Conservation (phyloP, 2,329 filamentous ascomycete species). For the Chaetomiaceae sp. region DNA sequence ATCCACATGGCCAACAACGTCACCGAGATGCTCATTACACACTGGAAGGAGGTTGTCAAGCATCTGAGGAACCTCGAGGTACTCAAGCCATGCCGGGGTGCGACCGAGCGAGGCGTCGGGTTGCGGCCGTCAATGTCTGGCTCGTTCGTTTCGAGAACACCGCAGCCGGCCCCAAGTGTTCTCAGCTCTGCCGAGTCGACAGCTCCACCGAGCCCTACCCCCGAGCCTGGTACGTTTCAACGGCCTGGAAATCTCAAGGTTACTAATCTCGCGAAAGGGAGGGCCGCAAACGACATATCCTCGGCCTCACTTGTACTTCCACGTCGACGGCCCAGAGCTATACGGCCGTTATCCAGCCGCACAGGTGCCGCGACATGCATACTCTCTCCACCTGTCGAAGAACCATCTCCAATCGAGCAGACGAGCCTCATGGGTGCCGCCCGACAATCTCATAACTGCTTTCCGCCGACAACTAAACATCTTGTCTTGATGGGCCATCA, state of each 20-base stretch:
- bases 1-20: slow-evolving; percentile 53
- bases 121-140: slow-evolving; percentile 39
- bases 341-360: slow-evolving; percentile 15
- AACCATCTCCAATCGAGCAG: slow-evolving; percentile 11
- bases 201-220: slow-evolving; percentile 33
- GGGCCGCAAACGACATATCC: neutral
- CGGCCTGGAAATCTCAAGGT: neutral
- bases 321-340: slow-evolving; percentile 17
- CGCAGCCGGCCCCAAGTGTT: neutral
- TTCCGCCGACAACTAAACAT: neutral
- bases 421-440: neutral
- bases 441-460: neutral
- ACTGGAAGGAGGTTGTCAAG: slow-evolving; percentile 58
- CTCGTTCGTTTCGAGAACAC: slow-evolving; percentile 30
- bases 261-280: slow-evolving; percentile 8
- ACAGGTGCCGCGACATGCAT: slow-evolving; percentile 9
- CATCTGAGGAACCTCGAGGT: slow-evolving; percentile 48
- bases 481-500: slow-evolving; percentile 5
- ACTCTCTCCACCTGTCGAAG: slow-evolving; percentile 23
- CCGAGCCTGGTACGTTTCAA: slow-evolving; percentile 17
- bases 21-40: slow-evolving; percentile 58
- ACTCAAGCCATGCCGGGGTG: slow-evolving; percentile 20
- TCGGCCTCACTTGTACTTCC: slow-evolving; percentile 15
- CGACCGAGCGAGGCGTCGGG: slow-evolving; percentile 4
- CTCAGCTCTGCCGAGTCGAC: slow-evolving; percentile 30